Percentiles rank a stretch among this genome's conserved stretches.
phyloP scores from a whole-genome alignment of 805 yeast genomes.

The Candida chilensis region DNA sequence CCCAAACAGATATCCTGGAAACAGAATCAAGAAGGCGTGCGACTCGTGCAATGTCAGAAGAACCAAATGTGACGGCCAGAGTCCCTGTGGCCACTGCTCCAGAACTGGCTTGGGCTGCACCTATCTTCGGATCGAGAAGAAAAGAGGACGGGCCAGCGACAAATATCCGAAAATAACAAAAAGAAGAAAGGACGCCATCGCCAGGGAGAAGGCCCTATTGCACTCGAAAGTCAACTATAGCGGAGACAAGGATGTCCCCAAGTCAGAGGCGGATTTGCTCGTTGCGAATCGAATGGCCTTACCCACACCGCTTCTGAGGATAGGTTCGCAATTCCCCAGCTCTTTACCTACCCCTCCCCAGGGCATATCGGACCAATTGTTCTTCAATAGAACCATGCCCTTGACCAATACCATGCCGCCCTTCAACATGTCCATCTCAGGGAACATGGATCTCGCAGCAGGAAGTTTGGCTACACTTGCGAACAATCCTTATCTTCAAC shows the following conservation, averaged over 20 bases:
- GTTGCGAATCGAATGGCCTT: no score
- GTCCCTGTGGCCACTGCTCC: conserved; percentile 33
- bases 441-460: no score
- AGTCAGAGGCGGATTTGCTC: no score
- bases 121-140: conserved; percentile 30
- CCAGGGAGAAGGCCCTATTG: not conserved
- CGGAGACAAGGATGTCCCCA: conserved; percentile 3
- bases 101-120: conserved; percentile 22
- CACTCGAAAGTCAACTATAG: conserved; percentile 1
- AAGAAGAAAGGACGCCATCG: not conserved
- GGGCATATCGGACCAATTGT: no score
- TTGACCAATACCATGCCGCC: no score
- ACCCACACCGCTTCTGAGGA: no score
- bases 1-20: conserved; percentile 8
- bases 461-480: no score
- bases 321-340: no score
- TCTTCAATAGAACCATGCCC: no score
- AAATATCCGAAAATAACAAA: conserved; percentile 21
- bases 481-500: no score
- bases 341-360: no score
- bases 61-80: conserved; percentile 37
- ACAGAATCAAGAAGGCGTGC: conserved; percentile 28
- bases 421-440: no score
- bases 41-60: conserved; percentile 36
- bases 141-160: conserved; percentile 36